Percentiles rank a stretch among this genome's conserved stretches.
phyloP scores from a whole-genome alignment of 257 asterid species.

The Pogostemon cablin region DNA sequence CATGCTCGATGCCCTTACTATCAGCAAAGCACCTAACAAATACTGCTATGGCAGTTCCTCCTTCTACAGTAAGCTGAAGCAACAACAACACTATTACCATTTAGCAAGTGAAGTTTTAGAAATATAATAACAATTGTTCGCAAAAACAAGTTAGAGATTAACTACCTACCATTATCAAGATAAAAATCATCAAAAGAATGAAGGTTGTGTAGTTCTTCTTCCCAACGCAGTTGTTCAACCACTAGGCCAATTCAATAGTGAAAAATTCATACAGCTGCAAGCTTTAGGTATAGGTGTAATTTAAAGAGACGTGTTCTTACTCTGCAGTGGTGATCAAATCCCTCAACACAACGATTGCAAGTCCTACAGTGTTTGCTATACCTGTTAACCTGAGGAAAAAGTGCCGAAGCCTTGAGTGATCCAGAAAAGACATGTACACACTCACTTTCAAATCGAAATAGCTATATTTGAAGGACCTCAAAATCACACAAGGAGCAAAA shows the following conservation, averaged over 20 bases:
- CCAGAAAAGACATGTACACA: neutral
- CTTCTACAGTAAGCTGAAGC: conserved; percentile 80
- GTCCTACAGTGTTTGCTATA: conserved; percentile 97
- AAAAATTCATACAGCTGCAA: neutral
- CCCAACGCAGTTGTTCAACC: conserved; percentile 99
- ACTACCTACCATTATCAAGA: conserved; percentile 78
- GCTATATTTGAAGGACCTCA: conserved; percentile 51
- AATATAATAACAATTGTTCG: neutral
- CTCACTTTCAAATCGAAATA: neutral
- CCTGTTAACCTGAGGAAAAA: conserved; percentile 70
- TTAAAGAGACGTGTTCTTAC: conserved; percentile 45
- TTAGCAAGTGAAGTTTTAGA: conserved; percentile 21
- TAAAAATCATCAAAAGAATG: conserved; percentile 79
- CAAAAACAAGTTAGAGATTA: neutral
- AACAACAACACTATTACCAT: conserved; percentile 21
- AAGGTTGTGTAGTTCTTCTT: conserved; percentile 92
- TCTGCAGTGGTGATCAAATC: conserved; percentile 99
- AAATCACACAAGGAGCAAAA: conserved; percentile 89
- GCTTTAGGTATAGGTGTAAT: conserved; percentile 7
- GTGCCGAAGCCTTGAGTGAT: conserved; percentile 14
- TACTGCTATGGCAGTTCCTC: conserved; percentile 85
- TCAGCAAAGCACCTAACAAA: conserved; percentile 91
- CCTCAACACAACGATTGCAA: conserved; percentile 95
- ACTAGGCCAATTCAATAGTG: conserved; percentile 51
- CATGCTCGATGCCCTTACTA: conserved; percentile 61